phyloP scores from a whole-genome alignment of 208 protist genomes.

The Naegleria fowleri region DNA sequence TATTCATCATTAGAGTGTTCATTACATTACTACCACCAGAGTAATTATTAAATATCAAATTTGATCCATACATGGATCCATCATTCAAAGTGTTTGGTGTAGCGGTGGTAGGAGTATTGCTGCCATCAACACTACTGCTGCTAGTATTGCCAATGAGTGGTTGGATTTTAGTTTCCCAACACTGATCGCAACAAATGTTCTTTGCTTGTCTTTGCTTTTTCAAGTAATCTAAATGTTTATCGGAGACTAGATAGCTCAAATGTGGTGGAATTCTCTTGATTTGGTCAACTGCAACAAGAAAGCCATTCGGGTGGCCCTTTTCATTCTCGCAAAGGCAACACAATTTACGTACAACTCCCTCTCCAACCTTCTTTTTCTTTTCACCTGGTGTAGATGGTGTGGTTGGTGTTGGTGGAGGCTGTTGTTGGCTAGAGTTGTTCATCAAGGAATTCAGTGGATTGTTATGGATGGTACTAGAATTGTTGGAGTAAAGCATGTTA shows the following conservation, averaged over 20 bases:
- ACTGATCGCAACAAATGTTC: constrained; percentile 1
- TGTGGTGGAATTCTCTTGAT: neutral
- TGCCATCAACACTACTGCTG: neutral
- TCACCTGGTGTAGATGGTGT: neutral
- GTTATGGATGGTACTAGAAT: too few relatives aligned
- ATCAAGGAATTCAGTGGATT: too few relatives aligned
- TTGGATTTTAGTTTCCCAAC: constrained; percentile 11
- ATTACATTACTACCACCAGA: neutral
- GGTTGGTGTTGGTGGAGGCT: too few relatives aligned
- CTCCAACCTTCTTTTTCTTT: neutral
- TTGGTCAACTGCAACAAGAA: neutral
- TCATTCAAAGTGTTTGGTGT: too few relatives aligned
- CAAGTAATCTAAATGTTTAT: neutral
- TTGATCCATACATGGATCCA: neutral
- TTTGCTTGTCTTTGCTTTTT: neutral
- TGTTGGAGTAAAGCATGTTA: too few relatives aligned
- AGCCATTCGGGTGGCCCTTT: neutral
- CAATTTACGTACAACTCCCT: neutral
- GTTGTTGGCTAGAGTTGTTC: too few relatives aligned
- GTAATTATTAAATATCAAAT: neutral
- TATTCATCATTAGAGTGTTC: too few relatives aligned
- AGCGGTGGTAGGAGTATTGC: too few relatives aligned
- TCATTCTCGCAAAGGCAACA: constrained; percentile 6
- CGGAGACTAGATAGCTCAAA: neutral
- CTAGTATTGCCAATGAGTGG: neutral